These are phyloP conservation scores for Massariosphaeria phaeospora DNA, from an alignment of 495 filamentous ascomycete species.

Conservation along the genomic window DNA sequence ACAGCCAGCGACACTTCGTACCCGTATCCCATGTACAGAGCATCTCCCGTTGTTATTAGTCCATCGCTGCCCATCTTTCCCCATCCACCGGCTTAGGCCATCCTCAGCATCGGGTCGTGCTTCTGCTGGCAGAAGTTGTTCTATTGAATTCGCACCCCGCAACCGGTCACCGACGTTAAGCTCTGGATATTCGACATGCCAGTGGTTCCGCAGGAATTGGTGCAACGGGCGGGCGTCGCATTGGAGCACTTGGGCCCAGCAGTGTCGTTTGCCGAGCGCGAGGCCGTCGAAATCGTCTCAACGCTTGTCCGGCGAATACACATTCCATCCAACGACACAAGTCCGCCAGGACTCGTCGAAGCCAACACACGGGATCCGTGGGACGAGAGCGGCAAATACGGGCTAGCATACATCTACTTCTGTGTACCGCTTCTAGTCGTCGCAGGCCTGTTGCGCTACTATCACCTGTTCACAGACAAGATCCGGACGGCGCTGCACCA, in stretches of 20 bases:
- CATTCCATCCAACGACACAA: constrained; percentile 64
- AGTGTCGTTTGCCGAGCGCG: constrained; percentile 30
- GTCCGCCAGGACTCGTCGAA: constrained; percentile 63
- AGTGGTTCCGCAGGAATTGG: constrained; percentile 35
- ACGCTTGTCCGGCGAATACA: constrained; percentile 65
- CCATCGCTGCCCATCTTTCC: constrained; percentile 1
- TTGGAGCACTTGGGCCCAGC: constrained; percentile 29
- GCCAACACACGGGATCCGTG: constrained; percentile 76
- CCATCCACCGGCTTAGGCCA: constrained; percentile 2
- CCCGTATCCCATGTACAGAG: constrained; percentile 29
- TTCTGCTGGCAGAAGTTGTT: constrained; percentile 36
- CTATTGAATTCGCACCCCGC: constrained; percentile 5
- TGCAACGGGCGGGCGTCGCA: constrained; percentile 31
- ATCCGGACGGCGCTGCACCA: constrained; percentile 77
- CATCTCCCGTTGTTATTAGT: no score
- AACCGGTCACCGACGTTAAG: neutral
- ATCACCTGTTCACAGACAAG: constrained; percentile 83
- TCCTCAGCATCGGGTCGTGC: constrained; percentile 4
- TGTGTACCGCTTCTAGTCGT: constrained; percentile 62
- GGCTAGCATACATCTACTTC: constrained; percentile 82
- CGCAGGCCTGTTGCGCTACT: constrained; percentile 62
- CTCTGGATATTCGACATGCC: constrained; percentile 30
- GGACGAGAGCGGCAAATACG: constrained; percentile 77
- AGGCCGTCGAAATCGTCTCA: constrained; percentile 29
- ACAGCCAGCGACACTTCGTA: neutral